Conservation (phyloP, 345 rosid genomes). For the Ceriops decandra region DNA sequence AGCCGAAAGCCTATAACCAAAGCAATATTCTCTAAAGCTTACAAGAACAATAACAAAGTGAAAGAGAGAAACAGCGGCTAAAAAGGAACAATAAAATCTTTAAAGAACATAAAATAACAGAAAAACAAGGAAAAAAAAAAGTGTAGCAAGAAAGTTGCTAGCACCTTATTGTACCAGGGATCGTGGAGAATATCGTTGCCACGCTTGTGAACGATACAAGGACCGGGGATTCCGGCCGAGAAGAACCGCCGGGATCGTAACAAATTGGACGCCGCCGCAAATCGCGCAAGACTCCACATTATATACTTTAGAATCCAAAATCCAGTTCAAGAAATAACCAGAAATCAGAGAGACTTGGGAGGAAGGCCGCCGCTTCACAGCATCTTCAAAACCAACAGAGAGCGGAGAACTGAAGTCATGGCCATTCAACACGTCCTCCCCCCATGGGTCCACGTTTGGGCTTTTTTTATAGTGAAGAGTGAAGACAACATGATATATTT, state of each 20-base stretch:
- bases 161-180: conserved; percentile 98
- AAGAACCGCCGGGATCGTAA: conserved; percentile 54
- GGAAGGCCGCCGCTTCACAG: background rate
- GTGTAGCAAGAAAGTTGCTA: background rate
- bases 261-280: conserved; percentile 40
- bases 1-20: too few species aligned
- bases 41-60: too few species aligned
- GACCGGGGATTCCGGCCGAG: conserved; percentile 81
- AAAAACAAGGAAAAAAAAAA: too few species aligned
- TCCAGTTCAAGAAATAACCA: conserved; percentile 15
- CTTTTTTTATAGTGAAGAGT: background rate
- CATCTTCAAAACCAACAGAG: background rate
- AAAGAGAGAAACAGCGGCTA: too few species aligned
- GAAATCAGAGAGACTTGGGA: background rate
- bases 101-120: too few species aligned
- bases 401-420: background rate
- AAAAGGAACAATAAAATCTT: too few species aligned
- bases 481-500: background rate
- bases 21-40: too few species aligned
- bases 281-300: conserved; percentile 66
- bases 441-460: conserved; percentile 4
- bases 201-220: conserved; percentile 92
- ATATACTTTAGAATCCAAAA: conserved; percentile 25
- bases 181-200: conserved; percentile 98
- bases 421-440: background rate